Evolutionary conservation across 495 filamentous ascomycete species (phyloP).

Genomic region (Xylaria castorea): DNA sequence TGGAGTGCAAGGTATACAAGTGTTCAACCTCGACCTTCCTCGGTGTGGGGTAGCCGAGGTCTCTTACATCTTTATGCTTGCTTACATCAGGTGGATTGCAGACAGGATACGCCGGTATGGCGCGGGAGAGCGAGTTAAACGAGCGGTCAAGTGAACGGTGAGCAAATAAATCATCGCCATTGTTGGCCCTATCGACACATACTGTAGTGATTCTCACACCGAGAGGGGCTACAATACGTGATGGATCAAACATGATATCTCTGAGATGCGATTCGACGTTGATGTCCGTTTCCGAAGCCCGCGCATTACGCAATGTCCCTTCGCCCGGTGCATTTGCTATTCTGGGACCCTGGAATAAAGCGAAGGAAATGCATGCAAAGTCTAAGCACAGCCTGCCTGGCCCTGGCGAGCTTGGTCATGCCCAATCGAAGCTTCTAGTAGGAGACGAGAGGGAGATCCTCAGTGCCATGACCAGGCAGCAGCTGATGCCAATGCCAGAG

Average conservation of each 20-base stretch:
- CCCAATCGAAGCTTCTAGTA: background rate
- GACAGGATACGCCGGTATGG: background rate
- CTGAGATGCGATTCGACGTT: background rate
- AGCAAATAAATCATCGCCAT: background rate
- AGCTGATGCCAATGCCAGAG: background rate
- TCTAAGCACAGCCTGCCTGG: background rate
- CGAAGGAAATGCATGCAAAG: background rate
- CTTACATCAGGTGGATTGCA: background rate
- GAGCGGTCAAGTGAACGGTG: background rate
- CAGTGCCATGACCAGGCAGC: background rate
- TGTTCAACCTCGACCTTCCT: background rate
- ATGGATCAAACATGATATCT: background rate
- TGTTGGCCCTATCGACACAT: background rate
- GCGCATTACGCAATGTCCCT: background rate
- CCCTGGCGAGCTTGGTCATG: background rate
- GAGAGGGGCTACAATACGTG: background rate
- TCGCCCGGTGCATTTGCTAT: background rate
- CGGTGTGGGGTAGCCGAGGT: background rate
- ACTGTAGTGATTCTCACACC: background rate
- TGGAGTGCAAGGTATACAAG: background rate
- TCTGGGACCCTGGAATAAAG: no score
- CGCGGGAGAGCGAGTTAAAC: background rate
- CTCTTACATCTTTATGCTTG: background rate
- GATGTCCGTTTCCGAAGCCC: background rate
- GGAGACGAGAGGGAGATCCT: background rate